These are phyloP conservation scores for Phytophthora parvispora DNA, from an alignment of 352 stramenopile genomes.

Conservation along the genomic window DNA sequence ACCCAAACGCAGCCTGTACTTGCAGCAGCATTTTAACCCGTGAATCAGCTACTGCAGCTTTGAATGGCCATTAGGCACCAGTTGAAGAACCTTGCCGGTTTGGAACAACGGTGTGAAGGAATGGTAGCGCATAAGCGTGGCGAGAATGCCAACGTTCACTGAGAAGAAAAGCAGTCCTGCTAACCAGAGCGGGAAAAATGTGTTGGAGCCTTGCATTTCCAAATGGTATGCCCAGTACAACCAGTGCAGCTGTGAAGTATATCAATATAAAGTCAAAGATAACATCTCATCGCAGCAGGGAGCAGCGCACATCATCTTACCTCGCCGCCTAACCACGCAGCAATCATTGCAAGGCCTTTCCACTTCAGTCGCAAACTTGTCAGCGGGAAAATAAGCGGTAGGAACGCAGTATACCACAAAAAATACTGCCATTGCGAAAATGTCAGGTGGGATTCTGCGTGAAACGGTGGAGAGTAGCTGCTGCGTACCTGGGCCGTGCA, in stretches of 20 bases:
- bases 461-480: not conserved
- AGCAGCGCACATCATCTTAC: slow-evolving; percentile 30
- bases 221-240: slow-evolving; percentile 92
- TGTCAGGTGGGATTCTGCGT: slow-evolving; percentile 11
- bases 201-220: slow-evolving; percentile 93
- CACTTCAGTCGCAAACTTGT: slow-evolving; percentile 72
- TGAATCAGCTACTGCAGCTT: slow-evolving; percentile 32
- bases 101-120: slow-evolving; percentile 69
- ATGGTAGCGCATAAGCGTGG: slow-evolving; percentile 78
- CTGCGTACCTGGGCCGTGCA: slow-evolving; percentile 84
- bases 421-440: slow-evolving; percentile 94
- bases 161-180: slow-evolving; percentile 91
- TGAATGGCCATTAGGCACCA: slow-evolving; percentile 28
- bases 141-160: slow-evolving; percentile 87
- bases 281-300: not conserved
- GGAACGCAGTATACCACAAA: slow-evolving; percentile 97
- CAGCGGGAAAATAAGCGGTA: slow-evolving; percentile 89
- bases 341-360: slow-evolving; percentile 75
- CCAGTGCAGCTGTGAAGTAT: slow-evolving; percentile 79
- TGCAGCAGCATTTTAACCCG: no score
- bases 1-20: no score
- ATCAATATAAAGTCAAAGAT: slow-evolving; percentile 9
- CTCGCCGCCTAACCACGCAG: slow-evolving; percentile 80
- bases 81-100: slow-evolving; percentile 47
- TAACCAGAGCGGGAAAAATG: slow-evolving; percentile 91